Evolutionary conservation across 495 filamentous ascomycete genomes (phyloP).

Genomic region (Podospora didyma): DNA sequence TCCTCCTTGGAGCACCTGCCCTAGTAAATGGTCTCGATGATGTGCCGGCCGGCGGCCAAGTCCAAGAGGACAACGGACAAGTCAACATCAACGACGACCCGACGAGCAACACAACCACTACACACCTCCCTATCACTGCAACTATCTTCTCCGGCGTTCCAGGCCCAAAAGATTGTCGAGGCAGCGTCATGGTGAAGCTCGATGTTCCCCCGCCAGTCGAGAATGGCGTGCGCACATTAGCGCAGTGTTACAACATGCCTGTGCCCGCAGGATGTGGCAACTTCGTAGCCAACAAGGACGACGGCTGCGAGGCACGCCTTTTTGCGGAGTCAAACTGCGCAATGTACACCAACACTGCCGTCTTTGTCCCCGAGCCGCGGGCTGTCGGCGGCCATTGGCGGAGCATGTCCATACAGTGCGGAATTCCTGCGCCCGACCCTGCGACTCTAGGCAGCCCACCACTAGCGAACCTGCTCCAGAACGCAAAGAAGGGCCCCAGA

Average conservation of each 20-base stretch:
- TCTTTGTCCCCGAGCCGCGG: conserved; percentile 34
- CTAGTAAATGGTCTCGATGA: conserved; percentile 2
- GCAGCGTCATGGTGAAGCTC: conserved; percentile 23
- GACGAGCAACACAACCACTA: conserved; percentile 16
- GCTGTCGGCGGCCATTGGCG: conserved; percentile 32
- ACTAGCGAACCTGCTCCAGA: conserved; percentile 11
- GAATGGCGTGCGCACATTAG: conserved; percentile 10
- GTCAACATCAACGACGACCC: conserved; percentile 31
- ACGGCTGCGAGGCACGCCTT: conserved; percentile 37
- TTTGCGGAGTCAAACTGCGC: conserved; percentile 34
- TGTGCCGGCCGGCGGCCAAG: conserved; percentile 17
- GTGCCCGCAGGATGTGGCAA: conserved; percentile 29
- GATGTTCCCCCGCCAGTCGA: conserved; percentile 19
- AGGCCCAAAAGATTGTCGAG: conserved; percentile 35
- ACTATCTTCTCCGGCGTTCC: conserved; percentile 35
- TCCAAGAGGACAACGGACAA: conserved; percentile 29
- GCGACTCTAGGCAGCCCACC: conserved; percentile 14
- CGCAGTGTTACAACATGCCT: conserved; percentile 33
- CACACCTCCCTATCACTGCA: conserved; percentile 27
- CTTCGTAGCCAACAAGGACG: conserved; percentile 33
- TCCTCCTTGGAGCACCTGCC: background rate
- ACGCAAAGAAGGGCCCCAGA: conserved; percentile 5
- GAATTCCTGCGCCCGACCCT: conserved; percentile 21
- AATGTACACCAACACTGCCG: conserved; percentile 36
- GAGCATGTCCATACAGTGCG: conserved; percentile 36